These are phyloP conservation scores for Diplodia seriata DNA, from an alignment of 2,329 filamentous ascomycete species.

Conservation along the genomic window DNA sequence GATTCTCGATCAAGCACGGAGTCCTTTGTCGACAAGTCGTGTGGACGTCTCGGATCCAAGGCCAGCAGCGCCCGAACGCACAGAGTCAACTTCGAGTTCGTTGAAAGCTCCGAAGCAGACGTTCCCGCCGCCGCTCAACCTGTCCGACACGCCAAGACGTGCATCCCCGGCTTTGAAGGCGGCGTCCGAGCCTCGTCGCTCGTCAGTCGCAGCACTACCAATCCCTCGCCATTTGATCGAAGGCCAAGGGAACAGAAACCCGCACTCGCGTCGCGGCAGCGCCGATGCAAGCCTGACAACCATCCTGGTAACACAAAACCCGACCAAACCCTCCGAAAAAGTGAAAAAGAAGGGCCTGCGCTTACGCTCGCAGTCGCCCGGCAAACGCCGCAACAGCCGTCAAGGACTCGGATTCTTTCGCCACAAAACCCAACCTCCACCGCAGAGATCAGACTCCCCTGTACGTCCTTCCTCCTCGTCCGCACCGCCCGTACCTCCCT, in stretches of 20 bases:
- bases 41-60: constrained; percentile 26
- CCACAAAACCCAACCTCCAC: constrained; percentile 18
- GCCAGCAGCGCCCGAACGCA: not conserved
- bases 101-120: constrained; percentile 11
- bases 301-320: constrained; percentile 47
- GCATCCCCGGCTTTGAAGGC: constrained; percentile 39
- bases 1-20: constrained; percentile 43
- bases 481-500: constrained; percentile 16
- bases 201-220: constrained; percentile 40
- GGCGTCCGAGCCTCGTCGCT: constrained; percentile 41
- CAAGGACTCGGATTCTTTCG: constrained; percentile 29
- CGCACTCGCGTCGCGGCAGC: constrained; percentile 46
- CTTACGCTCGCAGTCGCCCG: constrained; percentile 33
- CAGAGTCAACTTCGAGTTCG: constrained; percentile 27
- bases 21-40: constrained; percentile 43
- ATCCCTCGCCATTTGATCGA: constrained; percentile 37
- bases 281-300: constrained; percentile 50
- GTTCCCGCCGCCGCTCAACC: constrained; percentile 30
- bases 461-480: constrained; percentile 32
- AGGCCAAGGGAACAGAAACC: constrained; percentile 42
- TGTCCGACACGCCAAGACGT: constrained; percentile 39
- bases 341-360: constrained; percentile 33
- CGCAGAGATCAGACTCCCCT: constrained; percentile 31
- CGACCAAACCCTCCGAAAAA: constrained; percentile 42
- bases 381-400: constrained; percentile 32